Conservation (phyloP, 2,329 filamentous ascomycete species). For the Sporothrix humicola region DNA sequence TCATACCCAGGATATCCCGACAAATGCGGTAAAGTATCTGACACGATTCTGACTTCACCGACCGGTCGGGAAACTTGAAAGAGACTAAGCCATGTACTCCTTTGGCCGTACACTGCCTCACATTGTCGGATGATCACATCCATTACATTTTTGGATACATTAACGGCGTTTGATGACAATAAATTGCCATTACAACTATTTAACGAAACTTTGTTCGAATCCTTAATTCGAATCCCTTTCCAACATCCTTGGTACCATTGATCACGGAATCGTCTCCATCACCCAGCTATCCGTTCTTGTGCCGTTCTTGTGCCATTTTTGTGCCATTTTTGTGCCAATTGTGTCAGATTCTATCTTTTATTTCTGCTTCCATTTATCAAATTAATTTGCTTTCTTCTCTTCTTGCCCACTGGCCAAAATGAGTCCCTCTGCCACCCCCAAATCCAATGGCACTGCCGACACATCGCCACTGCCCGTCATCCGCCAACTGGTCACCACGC, state of each 20-base stretch:
- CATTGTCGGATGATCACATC: neutral
- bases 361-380: neutral
- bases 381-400: neutral
- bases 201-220: neutral
- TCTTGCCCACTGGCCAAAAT: neutral
- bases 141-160: neutral
- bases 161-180: neutral
- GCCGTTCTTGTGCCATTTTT: too few species aligned
- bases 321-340: too few species aligned
- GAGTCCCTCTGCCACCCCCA: neutral
- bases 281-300: neutral
- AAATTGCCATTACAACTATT: neutral
- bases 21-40: neutral
- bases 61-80: neutral
- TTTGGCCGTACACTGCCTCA: neutral
- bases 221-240: neutral
- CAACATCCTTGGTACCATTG: constrained; percentile 5
- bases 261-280: neutral
- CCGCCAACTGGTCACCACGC: constrained; percentile 18
- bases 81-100: neutral
- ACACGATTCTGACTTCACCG: neutral
- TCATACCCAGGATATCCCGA: neutral
- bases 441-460: constrained; percentile 4
- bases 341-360: neutral
- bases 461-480: constrained; percentile 1